Base-by-base conservation (phyloP, 108 stramenopile genomes). In the Stephanodiscus minutulus region DNA sequence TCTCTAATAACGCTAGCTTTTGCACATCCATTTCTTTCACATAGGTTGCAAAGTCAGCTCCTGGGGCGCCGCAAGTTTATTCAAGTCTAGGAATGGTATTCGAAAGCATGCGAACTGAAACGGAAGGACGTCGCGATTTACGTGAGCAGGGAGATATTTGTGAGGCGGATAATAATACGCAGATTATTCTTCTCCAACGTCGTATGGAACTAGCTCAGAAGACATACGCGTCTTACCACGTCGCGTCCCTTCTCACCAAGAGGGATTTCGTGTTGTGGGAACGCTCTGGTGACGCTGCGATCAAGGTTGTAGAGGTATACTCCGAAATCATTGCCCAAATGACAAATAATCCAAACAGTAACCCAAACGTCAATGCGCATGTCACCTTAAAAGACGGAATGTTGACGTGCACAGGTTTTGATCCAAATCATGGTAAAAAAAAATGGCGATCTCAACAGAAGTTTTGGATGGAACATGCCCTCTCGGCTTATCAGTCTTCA, bases 81-180 rank as follows among this genome's bases (percentile, higher is more conserved):
- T 87, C 88, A 12, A 89, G 88, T 48, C 80, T 94, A 5, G 93
- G 93, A n/a, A 81, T 91, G 88, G 89, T 94, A 41, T 94, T 89
- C 52, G 89, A 90, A 63, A 87, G 88, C 55, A 90, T 91, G 89
- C 71, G 90, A 37, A 60, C 57, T 29, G 84, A 88, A 33, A 77
- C 66, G 21, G 69, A 73, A 35, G 70, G 76, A 37, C 44, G 64
- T 21, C 39, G 57, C 8, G 50, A 57, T 60, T 10, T 18, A 77
- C 55, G 54, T 41, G 36, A 29, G 0, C 62, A 43, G 12, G 41
- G 44, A 24, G 35, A 41, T 25, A 64, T 29, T 20, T 46, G 36
- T 10, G 46, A 39, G 59, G 66, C 22, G 35, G 70, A 28, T 2
- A 53, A 46, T 20, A 47, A 67, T 20, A 59, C 79, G 0, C 68